Conservation (phyloP, 2,329 filamentous ascomycete genomes). For the Westerdykella sp. region DNA sequence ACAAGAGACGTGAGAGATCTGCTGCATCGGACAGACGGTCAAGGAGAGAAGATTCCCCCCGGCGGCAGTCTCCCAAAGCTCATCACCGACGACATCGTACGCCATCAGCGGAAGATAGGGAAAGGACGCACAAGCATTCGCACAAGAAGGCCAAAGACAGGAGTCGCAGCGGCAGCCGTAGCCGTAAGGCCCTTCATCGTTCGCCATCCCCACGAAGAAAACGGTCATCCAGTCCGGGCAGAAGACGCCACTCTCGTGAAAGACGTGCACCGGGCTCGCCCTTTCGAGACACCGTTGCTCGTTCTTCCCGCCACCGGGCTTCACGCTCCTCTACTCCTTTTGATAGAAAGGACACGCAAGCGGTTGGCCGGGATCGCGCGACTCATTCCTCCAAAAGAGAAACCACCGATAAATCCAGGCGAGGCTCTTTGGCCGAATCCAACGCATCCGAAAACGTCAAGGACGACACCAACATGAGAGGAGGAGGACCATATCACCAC, state of each 20-base stretch:
- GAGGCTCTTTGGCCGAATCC: conserved; percentile 22
- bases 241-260: conserved; percentile 21
- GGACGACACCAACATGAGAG: conserved; percentile 30
- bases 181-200: conserved; percentile 13
- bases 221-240: conserved; percentile 20
- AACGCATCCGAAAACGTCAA: conserved; percentile 26
- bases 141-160: conserved; percentile 15
- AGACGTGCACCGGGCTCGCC: conserved; percentile 15
- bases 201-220: conserved; percentile 30
- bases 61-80: conserved; percentile 26
- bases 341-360: conserved; percentile 5
- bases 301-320: conserved; percentile 25
- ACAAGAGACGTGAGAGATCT: conserved; percentile 28
- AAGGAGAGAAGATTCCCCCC: conserved; percentile 23
- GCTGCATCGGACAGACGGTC: conserved; percentile 25
- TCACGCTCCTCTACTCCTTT: conserved; percentile 7
- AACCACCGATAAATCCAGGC: conserved; percentile 16
- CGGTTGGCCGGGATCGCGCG: conserved; percentile 15
- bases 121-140: conserved; percentile 14
- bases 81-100: conserved; percentile 19
- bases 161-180: conserved; percentile 21
- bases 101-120: conserved; percentile 18
- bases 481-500: conserved; percentile 26
- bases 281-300: conserved; percentile 18
- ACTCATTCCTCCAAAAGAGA: conserved; percentile 1